phyloP scores from a whole-genome alignment of 768 basidiomycete genomes.

The Hypsizygus marmoreus region DNA sequence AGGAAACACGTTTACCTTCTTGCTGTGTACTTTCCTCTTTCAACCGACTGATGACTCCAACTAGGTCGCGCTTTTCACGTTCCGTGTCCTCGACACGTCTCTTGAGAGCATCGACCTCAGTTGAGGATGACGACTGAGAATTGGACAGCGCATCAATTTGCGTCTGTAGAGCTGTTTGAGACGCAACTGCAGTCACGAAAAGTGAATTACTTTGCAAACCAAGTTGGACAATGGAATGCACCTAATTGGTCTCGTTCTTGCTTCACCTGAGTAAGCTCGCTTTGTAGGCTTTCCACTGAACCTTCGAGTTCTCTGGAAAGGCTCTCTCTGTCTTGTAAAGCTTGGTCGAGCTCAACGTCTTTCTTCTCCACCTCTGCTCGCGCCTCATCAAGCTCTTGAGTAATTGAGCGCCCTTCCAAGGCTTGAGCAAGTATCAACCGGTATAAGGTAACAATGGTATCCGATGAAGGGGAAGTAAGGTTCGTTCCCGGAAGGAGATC shows the following conservation, averaged over 20 bases:
- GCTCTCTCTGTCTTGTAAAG: slow-evolving; percentile 75
- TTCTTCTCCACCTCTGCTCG: slow-evolving; percentile 69
- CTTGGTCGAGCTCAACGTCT: slow-evolving; percentile 84
- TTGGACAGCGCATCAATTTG: slow-evolving; percentile 58
- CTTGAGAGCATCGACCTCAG: slow-evolving; percentile 59
- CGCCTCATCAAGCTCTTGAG: slow-evolving; percentile 69
- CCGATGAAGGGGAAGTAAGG: slow-evolving; percentile 56
- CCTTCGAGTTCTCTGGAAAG: slow-evolving; percentile 57
- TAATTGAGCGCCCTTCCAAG: slow-evolving; percentile 52
- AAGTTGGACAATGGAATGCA: slow-evolving; percentile 25
- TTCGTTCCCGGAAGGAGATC: slow-evolving; percentile 62
- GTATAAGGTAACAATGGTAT: slow-evolving; percentile 64
- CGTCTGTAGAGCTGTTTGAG: slow-evolving; percentile 49
- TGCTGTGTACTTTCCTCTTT: slow-evolving; percentile 75
- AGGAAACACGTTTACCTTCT: slow-evolving; percentile 58
- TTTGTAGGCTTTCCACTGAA: slow-evolving; percentile 50
- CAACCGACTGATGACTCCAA: slow-evolving; percentile 79
- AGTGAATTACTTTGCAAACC: slow-evolving; percentile 20
- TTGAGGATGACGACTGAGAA: slow-evolving; percentile 63
- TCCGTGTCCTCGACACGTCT: slow-evolving; percentile 74
- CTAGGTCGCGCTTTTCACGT: slow-evolving; percentile 87
- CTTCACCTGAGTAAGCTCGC: slow-evolving; percentile 57
- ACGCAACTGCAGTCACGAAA: slow-evolving; percentile 37
- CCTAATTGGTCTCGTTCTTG: slow-evolving; percentile 68
- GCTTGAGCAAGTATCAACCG: slow-evolving; percentile 60